Evolutionary conservation across 2,329 filamentous ascomycete species (phyloP).

Genomic region (Sporothrix humicola): DNA sequence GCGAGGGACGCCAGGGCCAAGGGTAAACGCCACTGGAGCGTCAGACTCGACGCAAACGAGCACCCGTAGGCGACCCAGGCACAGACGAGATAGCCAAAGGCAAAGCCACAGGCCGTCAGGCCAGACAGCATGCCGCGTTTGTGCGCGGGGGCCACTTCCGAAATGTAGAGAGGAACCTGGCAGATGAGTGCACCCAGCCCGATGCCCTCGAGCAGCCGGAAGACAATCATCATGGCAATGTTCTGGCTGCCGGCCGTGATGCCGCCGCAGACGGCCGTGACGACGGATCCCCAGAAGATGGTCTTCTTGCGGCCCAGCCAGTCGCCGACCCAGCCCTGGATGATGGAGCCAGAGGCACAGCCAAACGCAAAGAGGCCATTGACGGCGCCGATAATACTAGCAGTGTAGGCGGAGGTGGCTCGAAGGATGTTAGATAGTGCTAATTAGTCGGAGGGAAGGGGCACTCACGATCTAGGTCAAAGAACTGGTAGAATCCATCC

Average conservation of each 20-base stretch:
- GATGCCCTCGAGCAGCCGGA: not conserved
- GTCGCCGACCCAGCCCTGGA: not conserved
- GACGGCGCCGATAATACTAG: not conserved
- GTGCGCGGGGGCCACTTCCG: not conserved
- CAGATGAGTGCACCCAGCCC: not conserved
- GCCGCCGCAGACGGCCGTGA: not conserved
- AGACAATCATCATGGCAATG: slow-evolving; percentile 11
- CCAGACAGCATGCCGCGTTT: not conserved
- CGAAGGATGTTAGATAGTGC: not conserved
- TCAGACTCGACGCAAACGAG: not conserved
- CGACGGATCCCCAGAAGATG: slow-evolving; percentile 1
- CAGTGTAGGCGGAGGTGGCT: not conserved
- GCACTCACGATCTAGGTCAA: slow-evolving; percentile 8
- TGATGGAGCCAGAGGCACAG: not conserved
- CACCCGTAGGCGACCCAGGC: not conserved
- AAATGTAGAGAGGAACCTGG: not conserved
- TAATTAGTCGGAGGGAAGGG: not conserved
- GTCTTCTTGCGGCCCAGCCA: slow-evolving; percentile 6
- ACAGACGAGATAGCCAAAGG: not conserved
- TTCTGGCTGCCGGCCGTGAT: not conserved
- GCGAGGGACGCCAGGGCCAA: not conserved
- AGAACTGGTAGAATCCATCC: slow-evolving; percentile 12
- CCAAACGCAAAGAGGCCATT: slow-evolving; percentile 5
- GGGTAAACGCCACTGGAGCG: not conserved
- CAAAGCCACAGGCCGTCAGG: not conserved